These are phyloP conservation scores for Gaeumannomyces tritici DNA, from an alignment of 2,329 filamentous ascomycete species.

Conservation along the genomic window DNA sequence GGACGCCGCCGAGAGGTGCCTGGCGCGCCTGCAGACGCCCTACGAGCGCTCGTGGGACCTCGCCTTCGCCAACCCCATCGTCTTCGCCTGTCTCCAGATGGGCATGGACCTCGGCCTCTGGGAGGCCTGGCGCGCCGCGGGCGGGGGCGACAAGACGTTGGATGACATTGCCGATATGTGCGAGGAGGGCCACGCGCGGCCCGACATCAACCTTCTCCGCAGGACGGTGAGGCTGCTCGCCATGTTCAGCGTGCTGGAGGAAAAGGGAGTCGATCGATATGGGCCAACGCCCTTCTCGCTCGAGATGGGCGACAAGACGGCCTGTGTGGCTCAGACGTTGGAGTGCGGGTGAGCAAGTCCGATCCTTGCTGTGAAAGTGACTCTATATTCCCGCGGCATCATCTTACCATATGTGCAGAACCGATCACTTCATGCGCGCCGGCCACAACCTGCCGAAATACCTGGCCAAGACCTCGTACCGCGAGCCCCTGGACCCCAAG, in stretches of 20 bases:
- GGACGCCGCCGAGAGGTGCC: conserved; percentile 17
- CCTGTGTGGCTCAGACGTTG: conserved; percentile 18
- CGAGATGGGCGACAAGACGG: conserved; percentile 20
- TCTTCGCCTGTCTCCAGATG: conserved; percentile 19
- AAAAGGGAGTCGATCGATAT: conserved; percentile 18
- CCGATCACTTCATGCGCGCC: conserved; percentile 19
- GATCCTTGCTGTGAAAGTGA: no score
- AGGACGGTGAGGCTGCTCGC: conserved; percentile 19
- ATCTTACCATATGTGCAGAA: conserved; percentile 8
- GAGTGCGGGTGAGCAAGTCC: conserved; percentile 16
- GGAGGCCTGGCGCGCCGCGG: conserved; percentile 17
- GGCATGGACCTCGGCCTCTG: conserved; percentile 21
- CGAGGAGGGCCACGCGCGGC: background rate
- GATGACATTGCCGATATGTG: conserved; percentile 17
- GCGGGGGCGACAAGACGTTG: conserved; percentile 17
- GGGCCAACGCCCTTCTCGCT: conserved; percentile 20
- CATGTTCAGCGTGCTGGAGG: conserved; percentile 20
- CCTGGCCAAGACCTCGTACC: conserved; percentile 20
- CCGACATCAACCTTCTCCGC: conserved; percentile 20
- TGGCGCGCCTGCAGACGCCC: conserved; percentile 20
- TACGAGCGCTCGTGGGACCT: conserved; percentile 22
- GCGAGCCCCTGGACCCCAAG: conserved; percentile 18
- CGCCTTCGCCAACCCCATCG: conserved; percentile 18
- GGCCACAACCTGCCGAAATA: conserved; percentile 22
- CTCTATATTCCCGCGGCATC: no score